These are phyloP conservation scores for Xylaria sp. DNA, from an alignment of 2,329 filamentous ascomycete species.

Conservation along the genomic window DNA sequence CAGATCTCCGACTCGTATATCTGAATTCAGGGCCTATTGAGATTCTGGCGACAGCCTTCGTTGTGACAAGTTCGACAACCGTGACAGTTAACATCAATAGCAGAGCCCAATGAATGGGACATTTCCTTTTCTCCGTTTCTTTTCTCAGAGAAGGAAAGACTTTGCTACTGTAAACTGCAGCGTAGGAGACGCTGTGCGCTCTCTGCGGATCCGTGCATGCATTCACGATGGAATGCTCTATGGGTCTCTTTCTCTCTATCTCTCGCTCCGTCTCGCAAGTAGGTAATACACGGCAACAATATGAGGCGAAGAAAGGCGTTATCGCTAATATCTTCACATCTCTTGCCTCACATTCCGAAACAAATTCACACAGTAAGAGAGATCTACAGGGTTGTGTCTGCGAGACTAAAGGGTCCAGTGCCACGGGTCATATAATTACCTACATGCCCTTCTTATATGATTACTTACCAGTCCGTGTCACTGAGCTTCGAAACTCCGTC, in stretches of 20 bases:
- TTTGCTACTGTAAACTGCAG: not conserved
- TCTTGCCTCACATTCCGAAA: not conserved
- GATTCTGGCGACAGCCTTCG: not conserved
- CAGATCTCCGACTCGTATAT: not conserved
- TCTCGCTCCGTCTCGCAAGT: too few relatives aligned
- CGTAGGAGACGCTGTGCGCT: not conserved
- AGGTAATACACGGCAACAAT: not conserved
- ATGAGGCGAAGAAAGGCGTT: not conserved
- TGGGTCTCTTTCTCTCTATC: not conserved
- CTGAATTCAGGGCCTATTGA: not conserved
- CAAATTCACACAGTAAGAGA: not conserved
- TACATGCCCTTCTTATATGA: not conserved
- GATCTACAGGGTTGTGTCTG: not conserved
- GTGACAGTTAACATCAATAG: not conserved
- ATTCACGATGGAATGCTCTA: not conserved
- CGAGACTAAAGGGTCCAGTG: not conserved
- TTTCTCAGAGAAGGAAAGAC: not conserved
- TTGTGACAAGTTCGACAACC: not conserved
- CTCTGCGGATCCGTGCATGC: constrained; percentile 3
- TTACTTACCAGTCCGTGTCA: not conserved
- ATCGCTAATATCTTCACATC: not conserved
- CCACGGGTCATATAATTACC: not conserved
- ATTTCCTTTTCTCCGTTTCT: not conserved
- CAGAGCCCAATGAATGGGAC: not conserved
- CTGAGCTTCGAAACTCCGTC: not conserved